Conservation (phyloP, 106 monocot genomes). For the Dendrobium nobile region DNA sequence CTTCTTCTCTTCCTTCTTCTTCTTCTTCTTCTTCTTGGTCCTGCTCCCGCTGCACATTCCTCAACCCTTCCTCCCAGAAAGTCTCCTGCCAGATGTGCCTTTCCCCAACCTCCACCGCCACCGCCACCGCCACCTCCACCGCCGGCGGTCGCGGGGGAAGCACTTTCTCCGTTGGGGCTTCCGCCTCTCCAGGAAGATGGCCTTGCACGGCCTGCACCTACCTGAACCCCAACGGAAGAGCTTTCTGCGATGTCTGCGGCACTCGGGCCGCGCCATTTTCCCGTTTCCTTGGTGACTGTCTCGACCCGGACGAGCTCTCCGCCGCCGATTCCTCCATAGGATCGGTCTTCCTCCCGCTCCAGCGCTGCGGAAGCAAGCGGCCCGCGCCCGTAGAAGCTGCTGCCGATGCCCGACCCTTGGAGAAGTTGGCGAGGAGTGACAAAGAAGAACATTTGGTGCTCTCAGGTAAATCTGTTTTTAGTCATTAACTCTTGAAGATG, state of each 20-base stretch:
- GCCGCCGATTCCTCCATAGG: constrained; percentile 36
- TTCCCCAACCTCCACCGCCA: constrained; percentile 6
- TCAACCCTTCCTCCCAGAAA: constrained; percentile 59
- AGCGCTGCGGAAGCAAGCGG: constrained; percentile 48
- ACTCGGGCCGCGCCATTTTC: constrained; percentile 6
- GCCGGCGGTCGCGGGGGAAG: constrained; percentile 21
- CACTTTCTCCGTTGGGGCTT: constrained; percentile 10
- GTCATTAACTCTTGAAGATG: neutral
- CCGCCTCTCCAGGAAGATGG: constrained; percentile 17
- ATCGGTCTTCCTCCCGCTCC: constrained; percentile 64
- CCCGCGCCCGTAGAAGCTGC: neutral
- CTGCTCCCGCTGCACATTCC: constrained; percentile 69
- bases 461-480: neutral
- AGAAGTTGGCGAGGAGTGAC: constrained; percentile 8
- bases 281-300: constrained; percentile 15
- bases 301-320: constrained; percentile 33
- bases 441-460: neutral
- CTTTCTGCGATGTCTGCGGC: constrained; percentile 28
- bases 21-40: constrained; percentile 33
- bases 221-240: constrained; percentile 19
- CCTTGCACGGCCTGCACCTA: constrained; percentile 22
- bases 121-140: neutral
- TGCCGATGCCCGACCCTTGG: neutral
- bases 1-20: neutral
- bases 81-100: constrained; percentile 61